phyloP scores from a whole-genome alignment of 2,329 filamentous ascomycete genomes.

The Pseudonectria foliicola region DNA sequence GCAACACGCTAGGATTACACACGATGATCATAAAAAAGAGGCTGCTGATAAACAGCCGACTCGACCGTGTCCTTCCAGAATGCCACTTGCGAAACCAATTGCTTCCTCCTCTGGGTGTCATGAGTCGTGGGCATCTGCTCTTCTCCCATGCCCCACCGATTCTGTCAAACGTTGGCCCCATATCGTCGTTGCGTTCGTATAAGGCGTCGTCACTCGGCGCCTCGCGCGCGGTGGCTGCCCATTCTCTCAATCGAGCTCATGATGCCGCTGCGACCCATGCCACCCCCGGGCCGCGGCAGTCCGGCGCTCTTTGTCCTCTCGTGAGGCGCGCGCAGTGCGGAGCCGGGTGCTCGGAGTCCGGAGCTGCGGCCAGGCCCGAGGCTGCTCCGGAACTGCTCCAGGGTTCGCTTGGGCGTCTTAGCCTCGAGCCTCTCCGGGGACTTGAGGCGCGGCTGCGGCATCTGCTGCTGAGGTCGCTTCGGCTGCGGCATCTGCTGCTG shows the following conservation, averaged over 20 bases:
- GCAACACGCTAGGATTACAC: too few relatives aligned
- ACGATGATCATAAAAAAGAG: too few relatives aligned
- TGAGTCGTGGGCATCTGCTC: background rate
- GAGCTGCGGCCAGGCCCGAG: slow-evolving; percentile 40
- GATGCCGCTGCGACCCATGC: slow-evolving; percentile 56
- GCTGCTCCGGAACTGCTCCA: slow-evolving; percentile 36
- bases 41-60: too few relatives aligned
- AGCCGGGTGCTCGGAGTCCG: slow-evolving; percentile 55
- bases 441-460: slow-evolving; percentile 16
- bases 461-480: too few relatives aligned
- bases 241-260: slow-evolving; percentile 85
- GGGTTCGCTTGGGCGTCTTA: slow-evolving; percentile 27
- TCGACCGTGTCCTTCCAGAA: too few relatives aligned
- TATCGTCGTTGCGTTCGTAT: background rate
- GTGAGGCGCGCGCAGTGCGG: slow-evolving; percentile 35
- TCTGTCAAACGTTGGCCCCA: background rate
- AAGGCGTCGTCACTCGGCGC: slow-evolving; percentile 16
- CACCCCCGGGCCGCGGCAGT: slow-evolving; percentile 43
- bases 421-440: slow-evolving; percentile 18
- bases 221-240: slow-evolving; percentile 55
- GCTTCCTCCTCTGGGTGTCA: too few relatives aligned
- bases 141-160: background rate
- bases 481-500: slow-evolving; percentile 15
- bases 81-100: too few relatives aligned
- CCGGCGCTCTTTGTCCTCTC: slow-evolving; percentile 39